Conservation (phyloP, 164 flowering plant genomes). For the Pachysandra terminalis region DNA sequence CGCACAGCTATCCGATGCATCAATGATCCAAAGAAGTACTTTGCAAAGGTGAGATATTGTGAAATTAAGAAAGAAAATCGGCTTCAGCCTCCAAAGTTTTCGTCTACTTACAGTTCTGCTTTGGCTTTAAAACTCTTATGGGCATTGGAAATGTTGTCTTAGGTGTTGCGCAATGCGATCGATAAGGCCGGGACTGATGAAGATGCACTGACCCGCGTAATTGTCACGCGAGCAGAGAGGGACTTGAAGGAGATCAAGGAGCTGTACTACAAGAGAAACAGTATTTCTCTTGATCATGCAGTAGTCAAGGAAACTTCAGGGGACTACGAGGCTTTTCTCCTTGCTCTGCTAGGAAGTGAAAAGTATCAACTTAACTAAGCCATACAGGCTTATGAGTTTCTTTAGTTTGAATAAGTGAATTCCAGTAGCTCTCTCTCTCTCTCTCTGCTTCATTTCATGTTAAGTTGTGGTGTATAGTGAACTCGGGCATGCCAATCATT, state of each 20-base stretch:
- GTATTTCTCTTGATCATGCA: constrained; percentile 50
- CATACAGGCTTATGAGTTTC: too few relatives aligned
- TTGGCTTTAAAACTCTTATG: neutral
- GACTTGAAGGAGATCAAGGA: constrained; percentile 73
- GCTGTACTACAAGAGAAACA: constrained; percentile 64
- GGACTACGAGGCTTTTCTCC: constrained; percentile 74
- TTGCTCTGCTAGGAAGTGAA: constrained; percentile 51
- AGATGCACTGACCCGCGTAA: constrained; percentile 63
- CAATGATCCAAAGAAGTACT: constrained; percentile 56
- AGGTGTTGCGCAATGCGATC: constrained; percentile 51
- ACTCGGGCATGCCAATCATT: too few relatives aligned
- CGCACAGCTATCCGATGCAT: constrained; percentile 60
- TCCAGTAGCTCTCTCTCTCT: too few relatives aligned
- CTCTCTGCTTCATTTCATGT: too few relatives aligned
- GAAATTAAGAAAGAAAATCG: neutral
- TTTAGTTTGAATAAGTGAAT: too few relatives aligned
- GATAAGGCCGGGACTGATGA: constrained; percentile 62
- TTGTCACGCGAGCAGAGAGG: constrained; percentile 73
- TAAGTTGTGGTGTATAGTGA: too few relatives aligned
- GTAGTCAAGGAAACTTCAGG: constrained; percentile 73
- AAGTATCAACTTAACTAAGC: constrained; percentile 2
- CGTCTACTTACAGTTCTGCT: neutral
- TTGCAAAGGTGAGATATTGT: constrained; percentile 40
- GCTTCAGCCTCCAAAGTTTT: neutral
- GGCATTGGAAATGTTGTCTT: neutral